Evolutionary conservation across 2,329 filamentous ascomycete genomes (phyloP).

Genomic region (Trichoderma asperellum): DNA sequence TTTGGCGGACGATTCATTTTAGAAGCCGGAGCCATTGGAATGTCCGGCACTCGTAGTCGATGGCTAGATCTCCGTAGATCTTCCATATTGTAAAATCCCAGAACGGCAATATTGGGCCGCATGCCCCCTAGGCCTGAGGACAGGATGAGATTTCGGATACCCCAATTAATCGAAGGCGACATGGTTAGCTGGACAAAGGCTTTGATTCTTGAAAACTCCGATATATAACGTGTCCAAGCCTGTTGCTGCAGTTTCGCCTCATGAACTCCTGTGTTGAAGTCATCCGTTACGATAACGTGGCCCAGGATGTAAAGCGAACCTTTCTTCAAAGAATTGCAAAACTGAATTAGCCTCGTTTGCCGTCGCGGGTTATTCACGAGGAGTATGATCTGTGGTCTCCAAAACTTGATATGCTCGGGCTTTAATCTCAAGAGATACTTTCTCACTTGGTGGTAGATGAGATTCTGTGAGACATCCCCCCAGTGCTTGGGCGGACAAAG

Average conservation of each 20-base stretch:
- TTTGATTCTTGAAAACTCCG: conserved; percentile 81
- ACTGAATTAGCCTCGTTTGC: conserved; percentile 83
- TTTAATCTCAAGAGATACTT: conserved; percentile 84
- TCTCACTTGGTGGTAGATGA: conserved; percentile 84
- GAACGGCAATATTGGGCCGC: conserved; percentile 83
- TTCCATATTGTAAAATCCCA: conserved; percentile 80
- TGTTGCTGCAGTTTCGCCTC: conserved; percentile 81
- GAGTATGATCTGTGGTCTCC: conserved; percentile 84
- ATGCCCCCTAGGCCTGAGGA: conserved; percentile 84
- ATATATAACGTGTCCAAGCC: conserved; percentile 83
- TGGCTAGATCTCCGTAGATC: conserved; percentile 68
- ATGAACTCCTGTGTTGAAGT: conserved; percentile 77
- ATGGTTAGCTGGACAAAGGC: conserved; percentile 87
- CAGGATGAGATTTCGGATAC: conserved; percentile 78
- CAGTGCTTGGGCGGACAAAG: conserved; percentile 83
- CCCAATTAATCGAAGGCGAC: conserved; percentile 82
- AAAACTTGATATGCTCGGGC: conserved; percentile 91
- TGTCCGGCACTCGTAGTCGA: conserved; percentile 59
- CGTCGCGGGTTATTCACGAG: conserved; percentile 81
- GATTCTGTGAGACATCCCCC: conserved; percentile 87
- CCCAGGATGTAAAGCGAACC: conserved; percentile 83
- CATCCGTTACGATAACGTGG: conserved; percentile 83
- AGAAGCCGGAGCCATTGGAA: conserved; percentile 44
- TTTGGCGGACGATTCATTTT: conserved; percentile 41
- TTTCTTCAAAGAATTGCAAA: conserved; percentile 91